Conservation (phyloP, 495 filamentous ascomycete species). For the Penicillium egyptiacum region DNA sequence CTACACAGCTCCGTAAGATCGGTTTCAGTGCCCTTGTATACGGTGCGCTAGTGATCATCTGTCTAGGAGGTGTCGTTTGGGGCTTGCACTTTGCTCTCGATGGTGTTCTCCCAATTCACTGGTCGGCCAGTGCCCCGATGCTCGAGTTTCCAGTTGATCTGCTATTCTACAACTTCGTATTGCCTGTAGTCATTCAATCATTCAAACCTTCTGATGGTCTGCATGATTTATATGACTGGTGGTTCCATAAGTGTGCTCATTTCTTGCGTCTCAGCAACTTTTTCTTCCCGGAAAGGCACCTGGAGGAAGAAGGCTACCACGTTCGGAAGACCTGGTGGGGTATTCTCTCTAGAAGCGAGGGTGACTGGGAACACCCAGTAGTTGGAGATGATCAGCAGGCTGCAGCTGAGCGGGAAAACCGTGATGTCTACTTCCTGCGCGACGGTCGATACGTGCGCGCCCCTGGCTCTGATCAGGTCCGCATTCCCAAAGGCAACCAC, state of each 20-base stretch:
- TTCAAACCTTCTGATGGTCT: conserved; percentile 82
- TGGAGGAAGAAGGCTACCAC: conserved; percentile 78
- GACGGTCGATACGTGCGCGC: conserved; percentile 87
- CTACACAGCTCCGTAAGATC: conserved; percentile 94
- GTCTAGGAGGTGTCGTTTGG: conserved; percentile 95
- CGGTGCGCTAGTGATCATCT: conserved; percentile 86
- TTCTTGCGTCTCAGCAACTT: conserved; percentile 83
- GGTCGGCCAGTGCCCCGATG: conserved; percentile 85
- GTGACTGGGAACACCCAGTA: conserved; percentile 51
- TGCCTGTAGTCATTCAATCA: conserved; percentile 78
- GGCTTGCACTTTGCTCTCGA: conserved; percentile 65
- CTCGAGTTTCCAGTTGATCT: conserved; percentile 94
- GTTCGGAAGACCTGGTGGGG: conserved; percentile 56
- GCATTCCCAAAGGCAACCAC: conserved; percentile 76
- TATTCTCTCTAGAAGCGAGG: conserved; percentile 47
- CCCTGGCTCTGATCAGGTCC: conserved; percentile 88
- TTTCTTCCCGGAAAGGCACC: conserved; percentile 77
- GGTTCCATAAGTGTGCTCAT: conserved; percentile 87
- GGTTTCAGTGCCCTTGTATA: conserved; percentile 95
- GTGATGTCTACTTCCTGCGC: conserved; percentile 55
- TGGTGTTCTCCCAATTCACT: conserved; percentile 83
- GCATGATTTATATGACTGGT: conserved; percentile 87
- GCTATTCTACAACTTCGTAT: conserved; percentile 93
- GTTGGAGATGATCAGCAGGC: conserved; percentile 37
- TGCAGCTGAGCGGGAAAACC: conserved; percentile 36